A percentile compares a stretch with the other conserved stretches of the same genome.
These are phyloP conservation scores for Magnolia kwangsiensis DNA, from an alignment of 164 flowering plant species.

Conservation along the genomic window DNA sequence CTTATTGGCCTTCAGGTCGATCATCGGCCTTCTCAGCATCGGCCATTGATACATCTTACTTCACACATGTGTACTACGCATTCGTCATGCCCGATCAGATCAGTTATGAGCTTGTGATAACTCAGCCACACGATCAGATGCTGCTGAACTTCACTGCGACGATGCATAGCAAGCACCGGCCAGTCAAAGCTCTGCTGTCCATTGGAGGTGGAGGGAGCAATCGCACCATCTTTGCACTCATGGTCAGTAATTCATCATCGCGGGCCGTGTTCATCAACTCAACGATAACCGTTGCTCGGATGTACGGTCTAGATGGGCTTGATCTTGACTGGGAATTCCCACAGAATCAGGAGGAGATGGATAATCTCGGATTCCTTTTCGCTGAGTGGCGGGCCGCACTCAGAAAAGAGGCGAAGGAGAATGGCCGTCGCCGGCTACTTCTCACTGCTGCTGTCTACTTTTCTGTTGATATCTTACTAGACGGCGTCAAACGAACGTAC, in stretches of 20 bases:
- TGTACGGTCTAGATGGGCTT: slow-evolving; percentile 29
- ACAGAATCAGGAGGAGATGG: slow-evolving; percentile 17
- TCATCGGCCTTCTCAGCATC: slow-evolving; percentile 10
- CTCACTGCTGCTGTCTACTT: slow-evolving; percentile 28
- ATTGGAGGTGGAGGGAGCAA: slow-evolving; percentile 33
- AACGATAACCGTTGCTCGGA: slow-evolving; percentile 22
- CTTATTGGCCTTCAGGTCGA: slow-evolving; percentile 29
- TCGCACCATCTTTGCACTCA: slow-evolving; percentile 14
- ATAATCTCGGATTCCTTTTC: slow-evolving; percentile 19
- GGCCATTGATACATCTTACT: slow-evolving; percentile 27
- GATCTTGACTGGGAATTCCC: slow-evolving; percentile 46
- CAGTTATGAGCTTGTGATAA: slow-evolving; percentile 21
- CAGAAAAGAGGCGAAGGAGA: slow-evolving; percentile 14
- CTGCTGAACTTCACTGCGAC: slow-evolving; percentile 20
- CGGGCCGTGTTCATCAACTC: slow-evolving; percentile 27
- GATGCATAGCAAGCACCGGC: slow-evolving; percentile 11
- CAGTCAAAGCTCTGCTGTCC: slow-evolving; percentile 30
- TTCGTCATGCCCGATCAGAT: slow-evolving; percentile 25
- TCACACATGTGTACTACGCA: slow-evolving; percentile 38
- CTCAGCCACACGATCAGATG: slow-evolving; percentile 11
- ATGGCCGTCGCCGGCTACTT: slow-evolving; percentile 15
- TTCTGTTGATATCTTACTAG: slow-evolving; percentile 2
- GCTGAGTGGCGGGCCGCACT: slow-evolving; percentile 24
- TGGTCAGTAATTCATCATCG: slow-evolving; percentile 15
- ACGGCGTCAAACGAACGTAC: neutral